A percentile compares a stretch with the other conserved stretches of the same genome.
These are phyloP conservation scores for Mortierella sp. DNA, from an alignment of 371 early-diverging fungal species.

Conservation along the genomic window DNA sequence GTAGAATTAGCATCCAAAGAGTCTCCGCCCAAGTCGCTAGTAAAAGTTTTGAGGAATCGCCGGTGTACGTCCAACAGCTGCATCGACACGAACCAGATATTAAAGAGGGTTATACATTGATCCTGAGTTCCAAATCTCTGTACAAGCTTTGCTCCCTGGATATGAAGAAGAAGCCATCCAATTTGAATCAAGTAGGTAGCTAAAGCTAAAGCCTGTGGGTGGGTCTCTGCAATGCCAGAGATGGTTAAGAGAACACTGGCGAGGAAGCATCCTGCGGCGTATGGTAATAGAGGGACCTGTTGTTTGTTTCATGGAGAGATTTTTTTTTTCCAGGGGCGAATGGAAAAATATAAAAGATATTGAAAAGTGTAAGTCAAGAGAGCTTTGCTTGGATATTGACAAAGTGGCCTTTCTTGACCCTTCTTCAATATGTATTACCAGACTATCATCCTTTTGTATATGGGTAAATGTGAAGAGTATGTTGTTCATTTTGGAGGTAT, in stretches of 20 bases:
- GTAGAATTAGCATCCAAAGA: background rate
- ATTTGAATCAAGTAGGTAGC: conserved; percentile 43
- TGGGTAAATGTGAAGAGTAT: conserved; percentile 32
- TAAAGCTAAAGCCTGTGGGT: conserved; percentile 40
- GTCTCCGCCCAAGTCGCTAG: background rate
- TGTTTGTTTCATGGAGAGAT: background rate
- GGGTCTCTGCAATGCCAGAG: conserved; percentile 52
- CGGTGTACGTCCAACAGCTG: conserved; percentile 51
- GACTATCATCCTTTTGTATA: conserved; percentile 54
- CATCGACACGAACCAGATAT: conserved; percentile 38
- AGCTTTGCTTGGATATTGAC: too few relatives aligned
- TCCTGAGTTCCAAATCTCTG: conserved; percentile 25
- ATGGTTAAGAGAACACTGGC: conserved; percentile 44
- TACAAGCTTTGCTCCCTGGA: conserved; percentile 34
- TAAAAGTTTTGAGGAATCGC: conserved; percentile 14
- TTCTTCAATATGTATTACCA: conserved; percentile 16
- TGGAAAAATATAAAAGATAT: background rate
- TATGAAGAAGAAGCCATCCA: conserved; percentile 49
- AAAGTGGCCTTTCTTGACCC: background rate
- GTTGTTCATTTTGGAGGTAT: background rate
- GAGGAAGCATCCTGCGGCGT: conserved; percentile 49
- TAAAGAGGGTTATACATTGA: conserved; percentile 34
- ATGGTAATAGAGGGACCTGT: conserved; percentile 50
- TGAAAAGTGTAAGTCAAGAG: background rate
- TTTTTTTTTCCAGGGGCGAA: background rate